Base-by-base conservation (phyloP, 805 yeast species). In the Candida lessepsii region DNA sequence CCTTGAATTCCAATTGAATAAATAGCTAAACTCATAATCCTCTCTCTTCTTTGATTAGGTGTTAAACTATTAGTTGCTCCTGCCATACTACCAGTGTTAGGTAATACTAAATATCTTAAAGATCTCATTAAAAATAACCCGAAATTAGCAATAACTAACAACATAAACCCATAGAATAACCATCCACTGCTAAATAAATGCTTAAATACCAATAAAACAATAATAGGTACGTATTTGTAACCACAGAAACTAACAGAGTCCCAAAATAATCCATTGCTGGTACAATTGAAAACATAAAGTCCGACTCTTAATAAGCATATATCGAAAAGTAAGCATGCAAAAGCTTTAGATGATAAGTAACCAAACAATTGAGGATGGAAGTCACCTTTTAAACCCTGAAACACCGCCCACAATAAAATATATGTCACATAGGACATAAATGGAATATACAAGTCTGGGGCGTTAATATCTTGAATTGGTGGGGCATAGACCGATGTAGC, bases 391-490 rank as follows among this genome's bases (percentile, higher is more conserved):
- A 91, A 64, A 9, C 99, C 99, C 43, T 86, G 85, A 48, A 85
- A 75, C 16, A 85, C 74, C 2, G 96, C 91, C 76, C 91, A 81
- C 26, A 87, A 72, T 45, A 93, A 67, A 37, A 91, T 82, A 56
- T 90, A 90, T 0, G 98, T 88, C 36, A 88, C 78, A 53, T 85
- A 77, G 1, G 96, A 86, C 97, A 95, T 93, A 45, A 86, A 64
- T 5, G 99, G 99, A 40, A 93, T 86, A 62, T 93, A 93, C 69
- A 93, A 75, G 60, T 93, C 99, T 2, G 99, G 99, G 0, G 98
- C 95, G 56, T 95, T 93, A 42, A 83, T 73, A 58, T 93, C 99
- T 46, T 85, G 86, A 33, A 76, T 64, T 11, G 99, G 96, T 9
- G 86, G 80, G 2, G 87, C 82, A 60, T 73, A 87, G 15, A 56